Conservation (phyloP, 371 early-diverging fungal genomes). For the Thermomucor indicae-seudaticae region DNA sequence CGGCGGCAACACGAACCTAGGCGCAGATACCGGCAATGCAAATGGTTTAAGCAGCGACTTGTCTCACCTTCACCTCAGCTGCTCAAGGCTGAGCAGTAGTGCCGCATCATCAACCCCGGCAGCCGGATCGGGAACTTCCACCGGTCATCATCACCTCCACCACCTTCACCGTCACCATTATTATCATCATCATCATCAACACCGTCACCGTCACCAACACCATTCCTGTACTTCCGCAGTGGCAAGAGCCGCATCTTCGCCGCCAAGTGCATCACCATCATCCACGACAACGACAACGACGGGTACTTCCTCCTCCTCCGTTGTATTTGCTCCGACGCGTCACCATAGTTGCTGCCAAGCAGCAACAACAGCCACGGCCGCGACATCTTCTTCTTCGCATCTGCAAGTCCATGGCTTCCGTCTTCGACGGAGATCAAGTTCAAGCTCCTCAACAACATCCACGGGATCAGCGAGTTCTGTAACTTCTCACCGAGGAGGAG, state of each 20-base stretch:
- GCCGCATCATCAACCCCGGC: not conserved
- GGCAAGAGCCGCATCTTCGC: not conserved
- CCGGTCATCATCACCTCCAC: conserved; percentile 1
- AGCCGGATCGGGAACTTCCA: not conserved
- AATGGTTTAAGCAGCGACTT: conserved; percentile 10
- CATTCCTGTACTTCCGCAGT: not conserved
- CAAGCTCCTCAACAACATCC: conserved; percentile 31
- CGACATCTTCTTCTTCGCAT: conserved; percentile 10
- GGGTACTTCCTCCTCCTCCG: not conserved
- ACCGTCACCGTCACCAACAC: conserved; percentile 4
- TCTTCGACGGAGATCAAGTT: conserved; percentile 31
- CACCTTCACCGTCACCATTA: conserved; percentile 4
- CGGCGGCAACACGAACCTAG: not conserved
- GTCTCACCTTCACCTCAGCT: conserved; percentile 13
- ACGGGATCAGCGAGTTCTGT: conserved; percentile 7
- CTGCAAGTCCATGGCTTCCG: conserved; percentile 22
- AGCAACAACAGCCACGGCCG: conserved; percentile 7
- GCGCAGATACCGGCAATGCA: conserved; percentile 2
- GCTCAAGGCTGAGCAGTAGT: too few relatives aligned
- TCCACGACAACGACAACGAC: conserved; percentile 3
- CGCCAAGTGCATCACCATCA: not conserved
- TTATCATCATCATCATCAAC: conserved; percentile 4
- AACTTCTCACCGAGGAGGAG: not conserved
- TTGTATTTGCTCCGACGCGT: conserved; percentile 1
- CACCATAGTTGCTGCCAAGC: conserved; percentile 9